Conservation (phyloP, 1,284 basidiomycete species). For the Cryptococcus sp. region DNA sequence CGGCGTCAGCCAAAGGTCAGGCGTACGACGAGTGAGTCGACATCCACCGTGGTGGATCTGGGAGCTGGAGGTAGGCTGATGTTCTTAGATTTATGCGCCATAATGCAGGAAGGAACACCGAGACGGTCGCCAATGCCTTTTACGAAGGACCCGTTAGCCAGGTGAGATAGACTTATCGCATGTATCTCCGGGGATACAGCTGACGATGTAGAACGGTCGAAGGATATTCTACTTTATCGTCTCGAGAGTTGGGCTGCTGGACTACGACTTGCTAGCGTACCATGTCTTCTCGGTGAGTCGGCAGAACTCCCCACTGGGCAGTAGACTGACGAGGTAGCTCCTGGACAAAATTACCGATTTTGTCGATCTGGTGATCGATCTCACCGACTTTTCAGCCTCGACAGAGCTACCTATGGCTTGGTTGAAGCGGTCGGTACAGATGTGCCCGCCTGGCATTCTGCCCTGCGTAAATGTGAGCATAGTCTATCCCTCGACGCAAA, state of each 20-base stretch:
- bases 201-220: conserved; percentile 33
- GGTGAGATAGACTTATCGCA: conserved; percentile 47
- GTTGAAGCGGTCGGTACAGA: conserved; percentile 71
- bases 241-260: conserved; percentile 73
- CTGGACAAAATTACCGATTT: conserved; percentile 40
- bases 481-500: conserved; percentile 40
- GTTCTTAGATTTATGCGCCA: conserved; percentile 65
- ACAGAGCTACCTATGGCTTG: conserved; percentile 76
- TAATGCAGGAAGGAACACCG: conserved; percentile 59
- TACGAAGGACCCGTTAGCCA: conserved; percentile 54
- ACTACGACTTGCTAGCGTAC: conserved; percentile 77
- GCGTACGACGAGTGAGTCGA: conserved; percentile 39
- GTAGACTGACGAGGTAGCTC: conserved; percentile 16
- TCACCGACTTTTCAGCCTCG: conserved; percentile 68
- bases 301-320: neutral
- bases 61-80: no score
- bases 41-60: no score
- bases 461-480: conserved; percentile 26
- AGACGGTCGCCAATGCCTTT: conserved; percentile 63
- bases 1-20: conserved; percentile 51
- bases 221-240: conserved; percentile 50
- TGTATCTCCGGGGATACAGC: neutral
- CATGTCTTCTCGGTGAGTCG: conserved; percentile 66
- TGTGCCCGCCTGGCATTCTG: conserved; percentile 55
- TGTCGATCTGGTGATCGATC: conserved; percentile 75